These are phyloP conservation scores for Cytospora mali DNA, from an alignment of 2,329 filamentous ascomycete species.

Conservation along the genomic window DNA sequence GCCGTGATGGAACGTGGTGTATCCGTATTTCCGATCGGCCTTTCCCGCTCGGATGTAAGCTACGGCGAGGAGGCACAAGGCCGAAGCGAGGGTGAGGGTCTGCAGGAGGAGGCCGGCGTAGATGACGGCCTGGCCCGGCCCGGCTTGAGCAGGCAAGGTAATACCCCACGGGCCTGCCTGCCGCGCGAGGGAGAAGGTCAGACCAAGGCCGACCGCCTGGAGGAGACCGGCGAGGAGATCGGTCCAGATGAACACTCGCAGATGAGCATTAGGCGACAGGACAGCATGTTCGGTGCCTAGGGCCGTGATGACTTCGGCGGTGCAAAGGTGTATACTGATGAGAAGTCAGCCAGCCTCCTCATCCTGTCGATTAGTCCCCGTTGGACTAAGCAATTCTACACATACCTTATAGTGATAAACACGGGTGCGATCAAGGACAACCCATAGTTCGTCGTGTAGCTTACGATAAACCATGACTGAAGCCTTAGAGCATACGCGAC, in stretches of 20 bases:
- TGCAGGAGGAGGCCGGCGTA: conserved; percentile 35
- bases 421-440: conserved; percentile 35
- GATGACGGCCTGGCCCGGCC: conserved; percentile 29
- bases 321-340: conserved; percentile 36
- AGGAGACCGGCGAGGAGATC: conserved; percentile 34
- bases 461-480: conserved; percentile 19
- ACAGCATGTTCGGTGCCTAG: conserved; percentile 37
- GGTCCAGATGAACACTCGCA: conserved; percentile 33
- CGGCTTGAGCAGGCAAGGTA: conserved; percentile 13
- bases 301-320: conserved; percentile 33
- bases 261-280: conserved; percentile 32
- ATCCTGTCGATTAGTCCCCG: background rate
- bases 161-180: conserved; percentile 22
- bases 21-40: conserved; percentile 33
- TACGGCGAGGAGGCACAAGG: conserved; percentile 33
- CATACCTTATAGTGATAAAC: conserved; percentile 35
- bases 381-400: background rate
- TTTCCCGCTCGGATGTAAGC: conserved; percentile 32
- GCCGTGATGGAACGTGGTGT: conserved; percentile 36
- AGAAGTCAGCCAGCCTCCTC: background rate
- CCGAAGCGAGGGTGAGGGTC: conserved; percentile 32
- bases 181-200: conserved; percentile 34
- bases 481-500: conserved; percentile 18
- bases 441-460: conserved; percentile 20
- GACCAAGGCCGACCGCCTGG: conserved; percentile 35